Percentiles rank a stretch among this genome's conserved stretches.
These are phyloP conservation scores for Macrocybe gigantea DNA, from an alignment of 768 basidiomycete species.

Conservation along the genomic window DNA sequence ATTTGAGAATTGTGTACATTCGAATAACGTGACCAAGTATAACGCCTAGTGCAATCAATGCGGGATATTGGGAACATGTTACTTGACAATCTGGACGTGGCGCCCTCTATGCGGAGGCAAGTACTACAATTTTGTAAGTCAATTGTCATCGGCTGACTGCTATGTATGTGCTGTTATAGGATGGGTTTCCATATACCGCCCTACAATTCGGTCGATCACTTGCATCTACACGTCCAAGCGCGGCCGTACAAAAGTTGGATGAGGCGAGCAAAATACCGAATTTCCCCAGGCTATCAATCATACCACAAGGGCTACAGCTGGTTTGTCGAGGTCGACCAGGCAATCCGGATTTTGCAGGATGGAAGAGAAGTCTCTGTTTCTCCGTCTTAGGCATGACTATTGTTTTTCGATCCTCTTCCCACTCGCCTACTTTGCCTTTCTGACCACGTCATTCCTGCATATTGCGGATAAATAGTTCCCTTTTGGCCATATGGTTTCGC, in stretches of 20 bases:
- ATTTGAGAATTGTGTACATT: not conserved
- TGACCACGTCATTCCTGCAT: too few relatives aligned
- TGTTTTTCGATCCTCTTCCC: too few relatives aligned
- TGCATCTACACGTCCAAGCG: conserved; percentile 71
- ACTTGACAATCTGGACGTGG: conserved; percentile 42
- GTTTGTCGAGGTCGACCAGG: conserved; percentile 64
- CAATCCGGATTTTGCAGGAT: conserved; percentile 51
- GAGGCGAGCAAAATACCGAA: conserved; percentile 42
- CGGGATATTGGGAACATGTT: conserved; percentile 42
- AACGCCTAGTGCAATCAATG: conserved; percentile 23
- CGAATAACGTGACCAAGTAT: not conserved
- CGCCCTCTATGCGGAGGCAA: conserved; percentile 40
- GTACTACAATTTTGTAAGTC: conserved; percentile 3
- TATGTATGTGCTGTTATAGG: conserved; percentile 28
- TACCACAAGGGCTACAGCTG: conserved; percentile 64
- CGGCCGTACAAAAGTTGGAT: conserved; percentile 50
- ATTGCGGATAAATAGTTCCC: too few relatives aligned
- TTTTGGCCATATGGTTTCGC: too few relatives aligned
- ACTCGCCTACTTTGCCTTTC: too few relatives aligned
- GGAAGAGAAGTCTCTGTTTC: conserved; percentile 43
- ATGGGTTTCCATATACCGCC: conserved; percentile 83
- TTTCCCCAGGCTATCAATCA: conserved; percentile 27
- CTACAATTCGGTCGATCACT: conserved; percentile 64
- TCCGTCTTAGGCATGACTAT: conserved; percentile 25
- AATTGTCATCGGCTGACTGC: not conserved